Evolutionary conservation across 306 rosid species (phyloP).

Genomic region (Corylus americana): DNA sequence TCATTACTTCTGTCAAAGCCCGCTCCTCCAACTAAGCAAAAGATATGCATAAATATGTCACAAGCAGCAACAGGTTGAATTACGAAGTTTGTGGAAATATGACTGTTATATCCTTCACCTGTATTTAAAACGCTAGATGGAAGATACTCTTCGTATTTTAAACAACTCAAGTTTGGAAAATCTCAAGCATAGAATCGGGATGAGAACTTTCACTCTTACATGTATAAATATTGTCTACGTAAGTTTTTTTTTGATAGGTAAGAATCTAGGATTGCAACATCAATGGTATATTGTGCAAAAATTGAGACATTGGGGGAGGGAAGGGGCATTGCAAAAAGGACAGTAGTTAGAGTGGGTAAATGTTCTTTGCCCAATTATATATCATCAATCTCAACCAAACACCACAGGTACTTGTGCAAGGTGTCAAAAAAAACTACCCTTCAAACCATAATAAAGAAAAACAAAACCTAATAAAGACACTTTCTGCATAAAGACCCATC

Average conservation of each 20-base stretch:
- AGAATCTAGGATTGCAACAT: too few species aligned
- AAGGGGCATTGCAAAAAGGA: too few species aligned
- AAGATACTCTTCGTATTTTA: not conserved
- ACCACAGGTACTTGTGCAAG: not conserved
- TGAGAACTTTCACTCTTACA: not conserved
- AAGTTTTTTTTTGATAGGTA: too few species aligned
- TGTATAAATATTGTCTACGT: not conserved
- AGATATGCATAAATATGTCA: constrained; percentile 33
- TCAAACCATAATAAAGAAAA: not conserved
- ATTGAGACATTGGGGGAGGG: too few species aligned
- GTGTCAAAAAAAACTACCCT: not conserved
- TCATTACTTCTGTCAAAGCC: constrained; percentile 93
- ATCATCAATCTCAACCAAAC: too few species aligned
- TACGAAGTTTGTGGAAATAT: constrained; percentile 1
- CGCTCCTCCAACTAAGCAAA: constrained; percentile 86
- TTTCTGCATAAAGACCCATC: not conserved
- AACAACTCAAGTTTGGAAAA: not conserved
- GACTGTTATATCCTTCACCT: not conserved
- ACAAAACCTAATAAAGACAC: not conserved
- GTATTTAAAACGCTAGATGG: not conserved
- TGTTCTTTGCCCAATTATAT: too few species aligned
- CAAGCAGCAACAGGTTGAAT: constrained; percentile 14
- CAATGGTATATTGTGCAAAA: too few species aligned
- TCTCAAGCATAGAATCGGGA: not conserved
- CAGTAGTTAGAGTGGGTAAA: too few species aligned